These are phyloP conservation scores for Spirogloea muscicola DNA, from an alignment of 139 green algal genomes.

Conservation along the genomic window DNA sequence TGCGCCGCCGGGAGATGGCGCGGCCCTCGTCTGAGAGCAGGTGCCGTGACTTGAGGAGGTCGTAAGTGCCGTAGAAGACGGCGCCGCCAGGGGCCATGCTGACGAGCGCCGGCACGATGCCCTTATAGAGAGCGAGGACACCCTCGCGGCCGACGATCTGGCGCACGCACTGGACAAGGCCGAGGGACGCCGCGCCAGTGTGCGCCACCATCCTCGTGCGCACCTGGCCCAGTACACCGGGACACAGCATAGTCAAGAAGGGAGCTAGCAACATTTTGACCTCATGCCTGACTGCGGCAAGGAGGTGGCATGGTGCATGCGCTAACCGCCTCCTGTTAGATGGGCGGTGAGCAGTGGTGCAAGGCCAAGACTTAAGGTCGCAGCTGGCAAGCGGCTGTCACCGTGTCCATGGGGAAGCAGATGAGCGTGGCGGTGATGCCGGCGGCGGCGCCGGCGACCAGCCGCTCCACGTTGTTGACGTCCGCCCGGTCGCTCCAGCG, in stretches of 20 bases:
- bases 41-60: constrained; percentile 61
- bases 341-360: too few species aligned
- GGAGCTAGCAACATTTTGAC: neutral
- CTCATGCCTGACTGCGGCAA: neutral
- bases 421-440: constrained; percentile 65
- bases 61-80: constrained; percentile 79
- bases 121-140: constrained; percentile 61
- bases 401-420: constrained; percentile 76
- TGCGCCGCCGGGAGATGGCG: too few species aligned
- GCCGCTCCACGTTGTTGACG: constrained; percentile 24
- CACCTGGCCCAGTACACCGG: constrained; percentile 11
- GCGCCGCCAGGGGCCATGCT: constrained; percentile 71
- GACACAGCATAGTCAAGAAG: neutral
- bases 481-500: neutral
- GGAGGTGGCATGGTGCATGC: neutral
- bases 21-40: constrained; percentile 7
- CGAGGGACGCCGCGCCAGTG: constrained; percentile 45
- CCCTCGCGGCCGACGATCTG: constrained; percentile 63
- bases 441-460: constrained; percentile 36
- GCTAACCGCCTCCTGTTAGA: neutral
- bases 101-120: constrained; percentile 65
- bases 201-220: constrained; percentile 30
- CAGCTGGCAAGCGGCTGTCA: too few species aligned
- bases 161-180: constrained; percentile 51
- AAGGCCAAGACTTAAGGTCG: too few species aligned